Conservation (phyloP, 2,329 filamentous ascomycete species). For the Trichophyton rubrum region DNA sequence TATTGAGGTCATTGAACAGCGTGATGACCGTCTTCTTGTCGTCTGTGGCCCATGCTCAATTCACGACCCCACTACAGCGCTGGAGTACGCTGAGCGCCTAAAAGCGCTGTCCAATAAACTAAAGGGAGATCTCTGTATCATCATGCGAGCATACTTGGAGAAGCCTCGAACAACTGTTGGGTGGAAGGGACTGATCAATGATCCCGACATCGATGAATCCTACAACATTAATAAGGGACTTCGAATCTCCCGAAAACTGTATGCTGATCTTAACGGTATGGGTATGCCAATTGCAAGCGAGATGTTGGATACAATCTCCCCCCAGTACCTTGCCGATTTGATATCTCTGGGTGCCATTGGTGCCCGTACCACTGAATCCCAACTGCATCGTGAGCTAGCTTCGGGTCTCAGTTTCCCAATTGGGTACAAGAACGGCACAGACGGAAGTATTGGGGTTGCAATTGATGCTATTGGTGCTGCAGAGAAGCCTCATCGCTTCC, state of each 20-base stretch:
- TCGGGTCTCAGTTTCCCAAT: constrained; percentile 93
- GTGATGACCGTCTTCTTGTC: constrained; percentile 58
- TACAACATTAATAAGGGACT: constrained; percentile 99
- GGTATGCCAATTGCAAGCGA: constrained; percentile 96
- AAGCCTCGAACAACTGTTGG: constrained; percentile 96
- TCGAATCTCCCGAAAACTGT: constrained; percentile 73
- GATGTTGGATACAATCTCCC: constrained; percentile 96
- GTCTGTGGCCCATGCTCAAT: constrained; percentile 94
- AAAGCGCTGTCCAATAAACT: constrained; percentile 67
- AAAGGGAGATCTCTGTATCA: constrained; percentile 76
- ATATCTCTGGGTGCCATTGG: constrained; percentile 87
- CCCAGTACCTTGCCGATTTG: constrained; percentile 88
- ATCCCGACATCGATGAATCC: constrained; percentile 94
- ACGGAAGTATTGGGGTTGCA: constrained; percentile 76
- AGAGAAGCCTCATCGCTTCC: constrained; percentile 85
- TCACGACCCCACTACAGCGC: constrained; percentile 79
- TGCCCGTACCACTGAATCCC: constrained; percentile 90
- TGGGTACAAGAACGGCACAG: constrained; percentile 98
- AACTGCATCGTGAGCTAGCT: constrained; percentile 88
- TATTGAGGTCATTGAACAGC: constrained; percentile 59
- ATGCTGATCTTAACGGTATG: constrained; percentile 77
- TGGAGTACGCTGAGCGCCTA: constrained; percentile 65
- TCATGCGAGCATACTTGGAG: constrained; percentile 97
- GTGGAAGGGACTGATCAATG: constrained; percentile 98
- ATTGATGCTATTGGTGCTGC: constrained; percentile 94